Evolutionary conservation across 306 rosid species (phyloP), one percentile per base, ranked within the genome.

Genomic region (Betula pendula): DNA sequence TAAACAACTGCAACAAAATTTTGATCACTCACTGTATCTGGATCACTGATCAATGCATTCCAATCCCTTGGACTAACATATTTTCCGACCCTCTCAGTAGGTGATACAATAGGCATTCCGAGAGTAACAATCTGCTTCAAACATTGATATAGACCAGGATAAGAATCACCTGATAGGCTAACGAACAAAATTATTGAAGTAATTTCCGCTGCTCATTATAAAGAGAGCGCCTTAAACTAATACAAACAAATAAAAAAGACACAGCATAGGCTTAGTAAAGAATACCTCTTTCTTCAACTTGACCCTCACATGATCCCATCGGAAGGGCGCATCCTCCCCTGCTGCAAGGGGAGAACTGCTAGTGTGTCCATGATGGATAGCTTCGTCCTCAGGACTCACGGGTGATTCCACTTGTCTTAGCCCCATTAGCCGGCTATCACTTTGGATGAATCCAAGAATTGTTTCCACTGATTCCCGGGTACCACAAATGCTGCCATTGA

Each of bases 221-320:
- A 33, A 31, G 69, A 33, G 22, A 33, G 24, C 6, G 44, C 45
- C 3, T 11, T 58, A 11, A 58, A 25, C 24, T 59, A 59, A 59
- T 6, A 13, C 2, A 29, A 31, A 29, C 5, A 4, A 5, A 14
- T 0, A 8, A 16, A 6, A n/a, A 20, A 14, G 17, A 22, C n/a
- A 31, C 19, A 4, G 25, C 47, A 33, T 3, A 13, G 60, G 42
- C 72, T 50, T 17, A 29, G 47, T 12, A 22, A 81, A 76, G 45
- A 1, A 9, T 19, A 95, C 97, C 95, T 95, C 98, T 79, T 92
- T 94, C 89, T 94, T 95, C 89, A 95, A 80, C 84, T 92, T 95
- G 86, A 95, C 95, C 82, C 98, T 88, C 84, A 95, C 97, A 78
- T 95, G 96, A 79, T 95, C 97, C 98, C 97, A 95, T 67, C 97